Evolutionary conservation across 495 filamentous ascomycete species (phyloP).

Genomic region (Annulohypoxylon bovei): DNA sequence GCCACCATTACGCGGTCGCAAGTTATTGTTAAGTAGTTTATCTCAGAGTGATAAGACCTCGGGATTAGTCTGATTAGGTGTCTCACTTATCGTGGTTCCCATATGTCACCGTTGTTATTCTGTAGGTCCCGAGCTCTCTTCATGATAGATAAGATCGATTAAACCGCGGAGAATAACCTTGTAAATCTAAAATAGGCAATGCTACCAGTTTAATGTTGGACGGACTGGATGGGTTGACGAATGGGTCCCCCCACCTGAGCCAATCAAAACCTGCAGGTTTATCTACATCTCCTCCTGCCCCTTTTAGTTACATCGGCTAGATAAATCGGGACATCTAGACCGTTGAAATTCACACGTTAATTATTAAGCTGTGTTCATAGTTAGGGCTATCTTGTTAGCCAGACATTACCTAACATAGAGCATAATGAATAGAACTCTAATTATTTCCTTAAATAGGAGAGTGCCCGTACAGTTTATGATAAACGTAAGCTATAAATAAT

Average conservation of each 20-base stretch:
- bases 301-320: conserved; percentile 1
- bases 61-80: not conserved
- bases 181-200: conserved; percentile 12
- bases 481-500: not conserved
- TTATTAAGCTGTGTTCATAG: not conserved
- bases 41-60: not conserved
- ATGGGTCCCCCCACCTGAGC: not conserved
- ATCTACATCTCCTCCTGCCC: conserved; percentile 25
- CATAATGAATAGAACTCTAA: not conserved
- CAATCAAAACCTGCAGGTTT: conserved; percentile 10
- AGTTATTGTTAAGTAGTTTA: not conserved
- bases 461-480: not conserved
- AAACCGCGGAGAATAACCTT: not conserved
- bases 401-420: not conserved
- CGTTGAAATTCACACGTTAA: not conserved
- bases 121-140: not conserved
- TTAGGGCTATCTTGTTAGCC: not conserved
- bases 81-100: not conserved
- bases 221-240: not conserved
- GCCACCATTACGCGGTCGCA: not conserved
- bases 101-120: not conserved
- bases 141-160: not conserved
- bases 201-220: not conserved
- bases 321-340: not conserved
- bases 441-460: not conserved